Percentiles rank a stretch among this genome's conserved stretches.
Conservation (phyloP, 352 stramenopile species). For the Pythium vanterpoolii region DNA sequence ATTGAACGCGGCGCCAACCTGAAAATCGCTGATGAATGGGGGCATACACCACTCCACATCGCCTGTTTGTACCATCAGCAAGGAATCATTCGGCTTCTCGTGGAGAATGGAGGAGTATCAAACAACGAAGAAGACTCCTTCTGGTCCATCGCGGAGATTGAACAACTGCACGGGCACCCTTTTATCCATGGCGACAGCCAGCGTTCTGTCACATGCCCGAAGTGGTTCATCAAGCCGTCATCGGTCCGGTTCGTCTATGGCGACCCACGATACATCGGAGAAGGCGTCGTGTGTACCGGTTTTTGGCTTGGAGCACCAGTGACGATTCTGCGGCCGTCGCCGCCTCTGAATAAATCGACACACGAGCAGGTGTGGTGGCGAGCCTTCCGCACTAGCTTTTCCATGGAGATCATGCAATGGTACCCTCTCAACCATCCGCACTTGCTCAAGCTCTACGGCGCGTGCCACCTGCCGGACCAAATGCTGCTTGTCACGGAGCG, state of each 20-base stretch:
- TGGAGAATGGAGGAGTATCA: not conserved
- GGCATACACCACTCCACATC: not conserved
- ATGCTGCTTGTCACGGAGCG: conserved; percentile 2
- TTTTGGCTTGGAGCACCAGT: conserved; percentile 6
- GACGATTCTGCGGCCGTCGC: not conserved
- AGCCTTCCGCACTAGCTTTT: not conserved
- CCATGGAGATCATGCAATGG: conserved; percentile 1
- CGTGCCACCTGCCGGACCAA: conserved; percentile 3
- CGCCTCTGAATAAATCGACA: not conserved
- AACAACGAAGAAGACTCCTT: not conserved
- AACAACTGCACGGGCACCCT: conserved; percentile 5
- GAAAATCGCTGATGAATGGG: not conserved
- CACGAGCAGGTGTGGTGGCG: not conserved
- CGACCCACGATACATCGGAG: not conserved
- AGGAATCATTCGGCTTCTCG: not conserved
- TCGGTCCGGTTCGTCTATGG: conserved; percentile 1
- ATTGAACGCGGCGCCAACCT: not conserved
- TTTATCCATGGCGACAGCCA: not conserved
- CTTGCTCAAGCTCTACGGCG: conserved; percentile 13
- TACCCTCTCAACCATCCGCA: conserved; percentile 12
- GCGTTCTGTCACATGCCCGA: not conserved
- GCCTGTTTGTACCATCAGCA: not conserved
- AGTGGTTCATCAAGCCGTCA: conserved; percentile 4
- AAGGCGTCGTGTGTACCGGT: not conserved
- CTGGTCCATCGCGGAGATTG: not conserved